Evolutionary conservation across 495 filamentous ascomycete genomes (phyloP).

Genomic region (Usnea hakonensis): DNA sequence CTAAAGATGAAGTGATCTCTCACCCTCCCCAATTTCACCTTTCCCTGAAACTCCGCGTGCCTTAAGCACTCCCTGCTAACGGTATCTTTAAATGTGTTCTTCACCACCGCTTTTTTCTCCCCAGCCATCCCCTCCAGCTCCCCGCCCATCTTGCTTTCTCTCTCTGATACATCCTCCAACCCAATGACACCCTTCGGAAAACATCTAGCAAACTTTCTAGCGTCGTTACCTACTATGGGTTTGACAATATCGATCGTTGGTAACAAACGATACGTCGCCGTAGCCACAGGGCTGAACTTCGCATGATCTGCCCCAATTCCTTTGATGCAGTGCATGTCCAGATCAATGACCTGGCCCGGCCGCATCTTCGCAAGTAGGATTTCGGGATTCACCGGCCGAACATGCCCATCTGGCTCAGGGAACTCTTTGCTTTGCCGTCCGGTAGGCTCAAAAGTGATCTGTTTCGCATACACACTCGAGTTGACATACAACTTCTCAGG

Average conservation of each 20-base stretch:
- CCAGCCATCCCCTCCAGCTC: slow-evolving; percentile 63
- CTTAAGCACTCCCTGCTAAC: slow-evolving; percentile 87
- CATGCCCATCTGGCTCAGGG: slow-evolving; percentile 47
- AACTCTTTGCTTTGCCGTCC: slow-evolving; percentile 69
- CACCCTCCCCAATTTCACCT: slow-evolving; percentile 84
- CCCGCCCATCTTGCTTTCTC: slow-evolving; percentile 55
- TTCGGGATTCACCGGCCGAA: slow-evolving; percentile 76
- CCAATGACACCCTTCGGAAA: slow-evolving; percentile 87
- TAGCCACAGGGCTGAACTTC: slow-evolving; percentile 95
- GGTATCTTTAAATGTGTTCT: slow-evolving; percentile 76
- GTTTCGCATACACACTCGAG: slow-evolving; percentile 76
- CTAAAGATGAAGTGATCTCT: slow-evolving; percentile 96
- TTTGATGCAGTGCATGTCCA: slow-evolving; percentile 84
- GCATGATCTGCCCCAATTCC: slow-evolving; percentile 92
- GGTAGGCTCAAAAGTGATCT: slow-evolving; percentile 65
- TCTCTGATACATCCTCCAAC: slow-evolving; percentile 60
- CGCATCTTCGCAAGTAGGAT: slow-evolving; percentile 93
- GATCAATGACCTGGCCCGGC: slow-evolving; percentile 75
- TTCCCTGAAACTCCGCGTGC: slow-evolving; percentile 87
- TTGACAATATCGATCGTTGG: slow-evolving; percentile 73
- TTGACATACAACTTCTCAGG: slow-evolving; percentile 76
- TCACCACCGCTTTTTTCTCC: slow-evolving; percentile 79
- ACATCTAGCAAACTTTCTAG: slow-evolving; percentile 81
- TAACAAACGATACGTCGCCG: slow-evolving; percentile 82
- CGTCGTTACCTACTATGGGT: slow-evolving; percentile 79